Evolutionary conservation across 371 early-diverging fungal species (phyloP), one percentile per base, ranked within the genome.

Genomic region (Apophysomyces sp.): DNA sequence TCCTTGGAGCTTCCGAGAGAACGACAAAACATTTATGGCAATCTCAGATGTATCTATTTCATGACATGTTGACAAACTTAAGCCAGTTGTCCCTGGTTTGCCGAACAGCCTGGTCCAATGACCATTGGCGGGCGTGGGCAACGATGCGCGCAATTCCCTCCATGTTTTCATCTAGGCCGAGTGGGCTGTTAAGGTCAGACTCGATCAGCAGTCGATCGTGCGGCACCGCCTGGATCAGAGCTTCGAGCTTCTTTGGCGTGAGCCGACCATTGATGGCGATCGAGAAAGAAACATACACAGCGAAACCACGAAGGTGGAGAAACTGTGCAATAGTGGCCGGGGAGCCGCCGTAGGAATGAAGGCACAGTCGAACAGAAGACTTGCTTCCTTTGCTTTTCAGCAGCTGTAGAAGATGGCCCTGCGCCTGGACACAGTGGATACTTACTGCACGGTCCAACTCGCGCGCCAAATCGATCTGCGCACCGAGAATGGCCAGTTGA

Each of bases 301-400:
- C 52, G 44, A 60, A 73, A 0, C 71, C 67, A 12, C 68, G 67
- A 2, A 88, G 67, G n/a, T 80, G 74, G 0, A 86, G 34, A 49
- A 95, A 87, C 15, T 83, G 76, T 32, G 81, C 77, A n/a, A 89
- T 63, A 12, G 88, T 82, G 57, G 91, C 94, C 15, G 86, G 73
- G 21, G 92, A 89, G 9, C 93, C 96, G 3, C 89, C 86, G 67
- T 82, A 96, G 9, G 95, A 95, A 67, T 96, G 97, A 44, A 94
- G 71, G 73, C 93, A 93, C 29, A 96, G 77, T 2, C 80, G 72
- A 3, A 73, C 31, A 32, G 62, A 49, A 1, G 63, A 59, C 13
- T 56, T 57, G 12, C 52, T 68, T 0, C 71, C 69, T 41, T 76
- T 71, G 5, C 54, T 30, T 64, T 72, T 65, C 30, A 82, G 71